A percentile compares a stretch with the other conserved stretches of the same genome.
These are phyloP conservation scores for Rhododendron griersonianum DNA, from an alignment of 148 eudicot genomes.

Conservation along the genomic window DNA sequence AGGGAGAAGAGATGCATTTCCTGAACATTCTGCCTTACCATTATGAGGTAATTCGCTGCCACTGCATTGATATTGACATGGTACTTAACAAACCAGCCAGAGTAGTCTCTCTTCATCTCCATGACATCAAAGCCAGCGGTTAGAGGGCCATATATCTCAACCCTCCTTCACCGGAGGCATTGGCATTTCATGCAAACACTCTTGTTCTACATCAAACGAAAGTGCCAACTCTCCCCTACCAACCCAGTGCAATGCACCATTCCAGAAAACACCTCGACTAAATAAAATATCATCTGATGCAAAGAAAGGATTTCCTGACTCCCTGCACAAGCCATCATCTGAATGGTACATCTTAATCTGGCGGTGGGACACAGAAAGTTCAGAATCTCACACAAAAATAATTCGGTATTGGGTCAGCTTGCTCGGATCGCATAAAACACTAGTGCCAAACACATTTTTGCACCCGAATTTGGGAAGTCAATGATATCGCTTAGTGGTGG, in stretches of 20 bases:
- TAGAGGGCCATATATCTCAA: neutral
- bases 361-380: neutral
- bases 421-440: neutral
- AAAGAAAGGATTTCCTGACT: neutral
- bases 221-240: neutral
- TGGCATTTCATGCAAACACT: neutral
- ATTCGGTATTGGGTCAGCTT: neutral
- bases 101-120: neutral
- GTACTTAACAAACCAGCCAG: slow-evolving; percentile 2
- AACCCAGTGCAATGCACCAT: neutral
- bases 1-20: neutral
- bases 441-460: neutral
- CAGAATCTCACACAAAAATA: neutral
- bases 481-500: neutral
- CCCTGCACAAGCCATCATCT: neutral
- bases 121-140: neutral
- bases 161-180: neutral
- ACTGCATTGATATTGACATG: neutral
- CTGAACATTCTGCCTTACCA: neutral
- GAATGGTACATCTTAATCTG: neutral
- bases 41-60: neutral
- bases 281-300: neutral
- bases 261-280: neutral
- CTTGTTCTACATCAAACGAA: neutral
- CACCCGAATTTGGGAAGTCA: neutral